A percentile compares a stretch with the other conserved stretches of the same genome.
Conservation (phyloP, 352 stramenopile genomes). For the Pythium aristosporum region DNA sequence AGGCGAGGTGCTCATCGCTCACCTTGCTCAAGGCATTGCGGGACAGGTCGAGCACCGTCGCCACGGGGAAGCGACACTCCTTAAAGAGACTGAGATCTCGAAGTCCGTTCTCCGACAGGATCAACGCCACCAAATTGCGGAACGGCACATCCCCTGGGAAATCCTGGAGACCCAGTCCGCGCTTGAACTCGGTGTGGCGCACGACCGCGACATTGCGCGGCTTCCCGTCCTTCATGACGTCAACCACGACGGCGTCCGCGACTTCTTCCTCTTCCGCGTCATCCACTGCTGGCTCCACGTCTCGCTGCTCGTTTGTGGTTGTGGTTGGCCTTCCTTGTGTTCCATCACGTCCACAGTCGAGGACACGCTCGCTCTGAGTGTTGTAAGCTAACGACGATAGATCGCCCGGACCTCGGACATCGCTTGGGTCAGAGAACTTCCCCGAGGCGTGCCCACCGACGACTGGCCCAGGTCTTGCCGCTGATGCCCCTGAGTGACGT, state of each 20-base stretch:
- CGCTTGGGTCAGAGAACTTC: conserved; percentile 2
- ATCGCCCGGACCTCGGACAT: background rate
- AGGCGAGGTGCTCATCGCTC: conserved; percentile 40
- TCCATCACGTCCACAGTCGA: background rate
- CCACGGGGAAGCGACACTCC: conserved; percentile 64
- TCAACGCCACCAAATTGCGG: conserved; percentile 55
- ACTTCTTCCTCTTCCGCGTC: conserved; percentile 40
- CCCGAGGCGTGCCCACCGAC: background rate
- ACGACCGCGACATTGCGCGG: conserved; percentile 51
- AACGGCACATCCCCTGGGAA: conserved; percentile 55
- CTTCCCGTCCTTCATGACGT: conserved; percentile 60
- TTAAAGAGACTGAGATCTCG: conserved; percentile 51
- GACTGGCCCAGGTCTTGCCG: background rate
- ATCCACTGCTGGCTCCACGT: background rate
- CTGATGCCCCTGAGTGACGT: background rate
- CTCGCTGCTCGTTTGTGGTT: background rate
- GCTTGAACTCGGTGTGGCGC: conserved; percentile 48
- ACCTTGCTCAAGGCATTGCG: conserved; percentile 63
- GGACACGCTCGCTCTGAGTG: background rate
- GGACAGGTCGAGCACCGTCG: conserved; percentile 57
- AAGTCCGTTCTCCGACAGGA: conserved; percentile 63
- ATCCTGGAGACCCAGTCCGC: conserved; percentile 40
- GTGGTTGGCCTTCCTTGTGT: background rate
- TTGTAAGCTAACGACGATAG: conserved; percentile 10
- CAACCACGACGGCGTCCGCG: conserved; percentile 40